Evolutionary conservation across 202 grass and related monocot genomes (phyloP).

Genomic region (Hordeum pubiflorum): DNA sequence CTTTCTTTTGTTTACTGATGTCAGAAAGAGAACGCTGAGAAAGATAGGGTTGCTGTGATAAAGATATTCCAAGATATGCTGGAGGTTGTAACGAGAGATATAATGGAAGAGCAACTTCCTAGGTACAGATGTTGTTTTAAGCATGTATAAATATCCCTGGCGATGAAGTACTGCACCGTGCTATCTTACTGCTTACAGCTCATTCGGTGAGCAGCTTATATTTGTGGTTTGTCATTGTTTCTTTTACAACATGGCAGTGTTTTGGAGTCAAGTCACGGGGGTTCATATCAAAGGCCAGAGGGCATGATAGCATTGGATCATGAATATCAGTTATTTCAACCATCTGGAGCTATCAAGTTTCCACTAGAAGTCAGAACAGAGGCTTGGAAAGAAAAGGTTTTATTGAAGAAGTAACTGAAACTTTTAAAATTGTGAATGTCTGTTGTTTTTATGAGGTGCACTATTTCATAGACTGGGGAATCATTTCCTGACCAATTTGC

Average conservation of each 20-base stretch:
- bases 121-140: conserved; percentile 47
- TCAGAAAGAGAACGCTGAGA: conserved; percentile 52
- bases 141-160: conserved; percentile 5
- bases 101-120: conserved; percentile 70
- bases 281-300: conserved; percentile 55
- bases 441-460: background rate
- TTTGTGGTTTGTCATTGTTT: conserved; percentile 16
- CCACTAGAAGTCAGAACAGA: conserved; percentile 47
- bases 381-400: conserved; percentile 84
- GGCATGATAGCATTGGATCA: conserved; percentile 33
- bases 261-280: conserved; percentile 62
- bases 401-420: conserved; percentile 10
- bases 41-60: conserved; percentile 55
- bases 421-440: background rate
- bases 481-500: background rate
- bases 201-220: background rate
- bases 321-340: conserved; percentile 72
- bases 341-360: conserved; percentile 73
- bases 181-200: conserved; percentile 13
- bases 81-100: conserved; percentile 88
- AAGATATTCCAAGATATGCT: conserved; percentile 94
- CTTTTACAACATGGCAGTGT: conserved; percentile 55
- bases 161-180: conserved; percentile 11
- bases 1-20: conserved; percentile 19
- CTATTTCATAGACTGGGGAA: background rate